Percentiles rank a stretch among this genome's conserved stretches.
These are phyloP conservation scores for Pyrenophora teres DNA, from an alignment of 2,329 filamentous ascomycete species.

Conservation along the genomic window DNA sequence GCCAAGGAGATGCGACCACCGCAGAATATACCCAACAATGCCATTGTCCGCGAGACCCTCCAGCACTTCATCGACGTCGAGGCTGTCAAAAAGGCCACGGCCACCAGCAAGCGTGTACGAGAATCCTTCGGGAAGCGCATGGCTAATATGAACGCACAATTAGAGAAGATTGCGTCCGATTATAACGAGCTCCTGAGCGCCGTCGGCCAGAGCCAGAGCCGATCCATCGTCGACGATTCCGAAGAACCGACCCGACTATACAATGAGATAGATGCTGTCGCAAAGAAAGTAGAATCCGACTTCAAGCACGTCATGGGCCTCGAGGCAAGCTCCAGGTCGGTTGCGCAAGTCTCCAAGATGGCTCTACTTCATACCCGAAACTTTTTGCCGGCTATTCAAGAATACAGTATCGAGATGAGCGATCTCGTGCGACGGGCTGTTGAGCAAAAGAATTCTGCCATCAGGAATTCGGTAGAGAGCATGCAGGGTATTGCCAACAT, in stretches of 20 bases:
- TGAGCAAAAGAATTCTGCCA: conserved; percentile 70
- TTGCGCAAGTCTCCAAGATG: conserved; percentile 66
- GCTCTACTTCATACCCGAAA: conserved; percentile 67
- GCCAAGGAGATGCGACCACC: conserved; percentile 39
- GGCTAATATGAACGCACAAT: conserved; percentile 47
- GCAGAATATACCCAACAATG: conserved; percentile 28
- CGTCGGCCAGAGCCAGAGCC: conserved; percentile 53
- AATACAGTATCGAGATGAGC: conserved; percentile 62
- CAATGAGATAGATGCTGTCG: conserved; percentile 83
- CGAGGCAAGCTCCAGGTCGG: conserved; percentile 66
- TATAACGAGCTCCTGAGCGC: conserved; percentile 53
- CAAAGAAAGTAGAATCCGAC: conserved; percentile 85
- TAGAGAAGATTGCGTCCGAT: conserved; percentile 49
- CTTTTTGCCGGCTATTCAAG: conserved; percentile 63
- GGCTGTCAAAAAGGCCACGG: conserved; percentile 72
- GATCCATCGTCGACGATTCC: conserved; percentile 61
- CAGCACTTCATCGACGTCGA: conserved; percentile 72
- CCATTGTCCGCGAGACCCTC: conserved; percentile 36
- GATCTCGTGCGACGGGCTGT: conserved; percentile 57
- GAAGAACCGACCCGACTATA: conserved; percentile 72
- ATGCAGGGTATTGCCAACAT: conserved; percentile 84
- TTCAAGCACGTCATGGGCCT: conserved; percentile 77
- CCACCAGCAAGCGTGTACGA: conserved; percentile 66
- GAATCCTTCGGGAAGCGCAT: conserved; percentile 65
- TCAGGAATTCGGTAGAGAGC: conserved; percentile 68